Evolutionary conservation across 2,329 filamentous ascomycete species (phyloP).

Genomic region (Mollisiaceae sp.): DNA sequence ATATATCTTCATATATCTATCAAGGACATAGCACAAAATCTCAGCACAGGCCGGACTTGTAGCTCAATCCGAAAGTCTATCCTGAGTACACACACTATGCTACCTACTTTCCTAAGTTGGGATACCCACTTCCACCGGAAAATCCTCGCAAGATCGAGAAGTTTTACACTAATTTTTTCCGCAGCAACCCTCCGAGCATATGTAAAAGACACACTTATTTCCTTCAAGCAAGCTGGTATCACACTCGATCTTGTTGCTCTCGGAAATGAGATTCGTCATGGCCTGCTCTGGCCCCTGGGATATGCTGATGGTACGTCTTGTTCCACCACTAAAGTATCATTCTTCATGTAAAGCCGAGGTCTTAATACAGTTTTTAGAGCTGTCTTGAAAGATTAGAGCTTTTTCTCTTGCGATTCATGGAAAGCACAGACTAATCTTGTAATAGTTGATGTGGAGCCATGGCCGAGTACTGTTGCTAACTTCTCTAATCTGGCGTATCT

Average conservation of each 20-base stretch:
- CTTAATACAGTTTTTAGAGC: too few relatives aligned
- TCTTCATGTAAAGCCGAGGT: too few relatives aligned
- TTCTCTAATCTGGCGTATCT: constrained; percentile 65
- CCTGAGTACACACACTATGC: background rate
- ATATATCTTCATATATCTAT: background rate
- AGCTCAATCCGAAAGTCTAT: background rate
- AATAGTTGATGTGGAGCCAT: constrained; percentile 43
- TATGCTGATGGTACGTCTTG: constrained; percentile 45
- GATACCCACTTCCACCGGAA: background rate
- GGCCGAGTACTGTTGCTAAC: constrained; percentile 44
- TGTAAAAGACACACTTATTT: constrained; percentile 64
- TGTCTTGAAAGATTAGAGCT: too few relatives aligned
- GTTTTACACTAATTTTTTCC: background rate
- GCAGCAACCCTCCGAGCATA: constrained; percentile 69
- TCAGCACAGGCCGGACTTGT: background rate
- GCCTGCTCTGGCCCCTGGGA: constrained; percentile 70
- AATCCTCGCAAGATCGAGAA: background rate
- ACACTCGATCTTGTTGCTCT: constrained; percentile 67
- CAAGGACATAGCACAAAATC: background rate
- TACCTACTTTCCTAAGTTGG: background rate
- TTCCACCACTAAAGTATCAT: too few relatives aligned
- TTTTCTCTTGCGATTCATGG: too few relatives aligned
- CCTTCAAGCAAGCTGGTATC: constrained; percentile 61
- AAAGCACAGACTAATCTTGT: too few relatives aligned
- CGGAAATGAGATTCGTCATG: constrained; percentile 75